Conservation (phyloP, 257 asterid genomes). For the Solanum okadae region DNA sequence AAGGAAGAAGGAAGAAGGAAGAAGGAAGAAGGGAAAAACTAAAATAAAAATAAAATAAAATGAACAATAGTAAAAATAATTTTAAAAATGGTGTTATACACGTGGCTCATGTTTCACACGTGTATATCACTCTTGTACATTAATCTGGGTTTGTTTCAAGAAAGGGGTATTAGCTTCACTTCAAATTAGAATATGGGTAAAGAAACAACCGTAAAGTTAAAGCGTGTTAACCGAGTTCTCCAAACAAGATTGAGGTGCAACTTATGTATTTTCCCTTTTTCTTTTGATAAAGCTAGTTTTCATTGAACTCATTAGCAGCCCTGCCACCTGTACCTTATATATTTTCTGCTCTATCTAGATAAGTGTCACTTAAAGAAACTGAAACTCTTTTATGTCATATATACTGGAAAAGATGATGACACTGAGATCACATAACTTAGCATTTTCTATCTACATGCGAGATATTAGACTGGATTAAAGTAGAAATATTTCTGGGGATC, state of each 20-base stretch:
- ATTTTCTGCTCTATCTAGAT: neutral
- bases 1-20: neutral
- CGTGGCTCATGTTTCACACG: neutral
- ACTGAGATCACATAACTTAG: neutral
- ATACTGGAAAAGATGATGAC: neutral
- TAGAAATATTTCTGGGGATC: neutral
- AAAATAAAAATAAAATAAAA: no score
- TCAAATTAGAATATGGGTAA: neutral
- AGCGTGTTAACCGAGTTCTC: neutral
- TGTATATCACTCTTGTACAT: neutral
- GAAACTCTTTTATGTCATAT: neutral
- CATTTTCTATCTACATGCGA: neutral
- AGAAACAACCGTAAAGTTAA: neutral
- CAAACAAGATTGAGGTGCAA: neutral
- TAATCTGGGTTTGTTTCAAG: neutral
- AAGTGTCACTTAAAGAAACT: neutral
- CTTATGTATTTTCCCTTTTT: neutral
- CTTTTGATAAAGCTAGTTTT: neutral
- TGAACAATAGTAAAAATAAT: neutral
- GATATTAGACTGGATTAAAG: neutral
- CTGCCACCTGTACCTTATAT: neutral
- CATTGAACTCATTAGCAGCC: neutral
- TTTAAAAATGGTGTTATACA: neutral
- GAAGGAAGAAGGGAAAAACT: neutral
- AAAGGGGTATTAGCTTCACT: neutral